Base-by-base conservation (phyloP, 805 yeast genomes). In the Wilhelminamyces savonicus region DNA sequence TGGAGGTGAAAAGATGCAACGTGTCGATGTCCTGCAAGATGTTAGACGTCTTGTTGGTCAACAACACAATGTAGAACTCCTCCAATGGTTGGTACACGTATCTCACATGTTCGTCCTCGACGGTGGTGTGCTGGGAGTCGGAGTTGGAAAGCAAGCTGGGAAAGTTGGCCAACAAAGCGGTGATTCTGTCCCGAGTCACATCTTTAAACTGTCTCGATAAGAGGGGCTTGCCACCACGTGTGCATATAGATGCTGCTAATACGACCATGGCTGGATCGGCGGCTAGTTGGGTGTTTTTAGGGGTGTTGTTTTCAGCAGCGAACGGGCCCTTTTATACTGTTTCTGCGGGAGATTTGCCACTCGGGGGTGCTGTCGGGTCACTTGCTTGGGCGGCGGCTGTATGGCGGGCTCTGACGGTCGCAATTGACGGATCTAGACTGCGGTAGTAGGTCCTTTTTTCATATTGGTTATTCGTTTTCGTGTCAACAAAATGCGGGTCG, bases 51-150 rank as follows among this genome's bases (percentile, higher is more conserved):
- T 83, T 77, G 60, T 87, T 90, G 34, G 97, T 90, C 52, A 92
- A 80, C 46, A 92, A 65, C 24, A 94, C 88, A 49, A 92, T 80
- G 57, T 85, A 90, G 34, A 85, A 77, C 43, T 87, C 96, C 54
- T 92, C 98, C 52, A 92, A 72, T 27, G 98, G 97, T 59, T 87
- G 96, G 59, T 86, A 92, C 30, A 92, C 92, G 52, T 85, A 92
- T 56, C 99, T 78, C 23, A 85, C 92, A 43, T 77, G 76, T 30
- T 82, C 94, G 52, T 84, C 94, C 57, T 92, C 98, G 19, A 86
- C 92, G 8, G 94, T 82, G 28, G 97, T 90, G 56, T 88, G 95
- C 61, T 87, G 95, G 24, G 80, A 71, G 28, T 73, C 68, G 15
- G 76, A 71, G 32, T 77, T 76, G 26, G 82, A 69, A 31, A 88